Base-by-base conservation (phyloP, 2,329 filamentous ascomycete genomes). In the Neofusicoccum cordaticola region DNA sequence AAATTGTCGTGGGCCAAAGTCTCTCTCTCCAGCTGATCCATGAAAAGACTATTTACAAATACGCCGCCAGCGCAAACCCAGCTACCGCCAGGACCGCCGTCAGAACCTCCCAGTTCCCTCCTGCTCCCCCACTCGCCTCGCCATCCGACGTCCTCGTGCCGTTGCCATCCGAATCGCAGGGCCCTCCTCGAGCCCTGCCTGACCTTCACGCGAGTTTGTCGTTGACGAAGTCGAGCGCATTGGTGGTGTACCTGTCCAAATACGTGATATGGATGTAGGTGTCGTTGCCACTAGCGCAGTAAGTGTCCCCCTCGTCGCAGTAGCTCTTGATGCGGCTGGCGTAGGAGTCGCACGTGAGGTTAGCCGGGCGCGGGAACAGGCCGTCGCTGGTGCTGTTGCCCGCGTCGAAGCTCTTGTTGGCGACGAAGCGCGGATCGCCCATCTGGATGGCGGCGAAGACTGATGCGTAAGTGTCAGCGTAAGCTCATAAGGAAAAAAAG, bases 171-270 rank as follows among this genome's bases (percentile, higher is more conserved):
- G 12, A 9, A 51, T 51, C 48, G 48, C 48, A 51, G 48, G 45
- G 31, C 48, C 48, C 48, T 35, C 48, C 27, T 34, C 48, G 48
- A 34, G 48, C 27, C 48, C 27, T 34, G 22, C 15, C 48, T 6
- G 13, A 27, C 53, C 37, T 45, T 42, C 19, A 58, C 19, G 27
- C 48, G 39, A 62, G 47, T 27, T 62, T 62, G n/a, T 31, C 22
- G 45, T 51, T 51, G 34, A 62, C 58, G 17, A 62, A 62, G 11
- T 51, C 58, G n/a, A 62, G 15, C 17, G 44, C 58, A n/a, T 50
- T 19, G 9, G 34, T 19, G 34, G 44, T 51, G 22, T 62, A 62
- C n/a, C 58, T 12, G 6, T 62, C 58, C 45, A 47, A 19, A 15
- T 62, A 62, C 15, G 58, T 62, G n/a, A 51, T 15, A 12, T 62